phyloP scores from a whole-genome alignment of 257 asterid genomes.

The Capsicum baccatum region DNA sequence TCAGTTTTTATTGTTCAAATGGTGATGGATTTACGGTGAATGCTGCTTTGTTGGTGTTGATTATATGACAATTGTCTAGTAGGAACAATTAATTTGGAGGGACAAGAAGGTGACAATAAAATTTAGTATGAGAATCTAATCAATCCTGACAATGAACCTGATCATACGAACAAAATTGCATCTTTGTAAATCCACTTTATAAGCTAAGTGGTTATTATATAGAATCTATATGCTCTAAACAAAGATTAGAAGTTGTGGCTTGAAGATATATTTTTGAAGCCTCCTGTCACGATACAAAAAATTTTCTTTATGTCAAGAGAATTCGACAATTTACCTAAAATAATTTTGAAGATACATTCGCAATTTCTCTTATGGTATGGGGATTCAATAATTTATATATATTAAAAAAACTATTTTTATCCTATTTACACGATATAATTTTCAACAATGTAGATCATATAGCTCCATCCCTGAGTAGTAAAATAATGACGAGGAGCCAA shows the following conservation, averaged over 20 bases:
- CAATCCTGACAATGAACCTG: neutral
- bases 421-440: neutral
- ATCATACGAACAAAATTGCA: neutral
- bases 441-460: no score
- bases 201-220: neutral
- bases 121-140: neutral
- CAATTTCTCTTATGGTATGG: neutral
- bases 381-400: neutral
- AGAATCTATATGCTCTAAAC: no score
- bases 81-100: neutral
- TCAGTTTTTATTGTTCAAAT: neutral
- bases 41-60: neutral
- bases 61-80: conserved; percentile 1
- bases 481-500: neutral
- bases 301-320: no score
- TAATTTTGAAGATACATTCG: no score
- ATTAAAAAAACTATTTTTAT: neutral
- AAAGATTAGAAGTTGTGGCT: no score
- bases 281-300: no score
- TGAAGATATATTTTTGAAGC: no score
- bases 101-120: neutral
- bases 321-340: no score
- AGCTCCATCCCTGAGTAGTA: neutral
- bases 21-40: neutral
- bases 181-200: neutral